A percentile compares a stretch with the other conserved stretches of the same genome.
These are phyloP conservation scores for Bruguiera gymnorhiza DNA, from an alignment of 345 rosid genomes.

Conservation along the genomic window DNA sequence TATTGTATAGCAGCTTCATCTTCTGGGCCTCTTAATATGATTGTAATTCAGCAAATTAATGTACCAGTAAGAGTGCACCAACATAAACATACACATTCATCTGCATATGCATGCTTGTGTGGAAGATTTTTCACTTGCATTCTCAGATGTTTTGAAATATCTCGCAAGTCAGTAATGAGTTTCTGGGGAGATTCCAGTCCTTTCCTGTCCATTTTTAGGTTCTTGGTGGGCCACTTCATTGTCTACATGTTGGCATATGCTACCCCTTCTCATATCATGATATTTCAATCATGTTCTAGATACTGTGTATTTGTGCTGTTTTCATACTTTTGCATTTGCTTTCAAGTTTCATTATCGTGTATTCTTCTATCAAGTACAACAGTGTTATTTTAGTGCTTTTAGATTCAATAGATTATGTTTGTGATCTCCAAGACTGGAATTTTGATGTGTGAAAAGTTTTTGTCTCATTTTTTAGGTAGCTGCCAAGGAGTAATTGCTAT, in stretches of 20 bases:
- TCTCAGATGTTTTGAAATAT: background rate
- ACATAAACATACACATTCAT: too few relatives aligned
- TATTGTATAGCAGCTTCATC: background rate
- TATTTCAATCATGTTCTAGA: background rate
- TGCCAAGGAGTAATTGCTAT: constrained; percentile 97
- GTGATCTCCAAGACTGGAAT: background rate
- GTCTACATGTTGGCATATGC: too few relatives aligned
- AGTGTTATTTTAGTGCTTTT: too few relatives aligned
- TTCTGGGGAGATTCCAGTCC: background rate
- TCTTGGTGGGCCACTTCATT: background rate
- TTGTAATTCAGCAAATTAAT: too few relatives aligned
- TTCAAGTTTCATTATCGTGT: too few relatives aligned
- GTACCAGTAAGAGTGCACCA: too few relatives aligned
- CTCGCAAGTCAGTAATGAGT: background rate
- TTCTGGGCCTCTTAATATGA: background rate
- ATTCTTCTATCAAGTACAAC: too few relatives aligned
- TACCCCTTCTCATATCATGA: background rate
- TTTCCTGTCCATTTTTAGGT: background rate
- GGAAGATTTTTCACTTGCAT: background rate
- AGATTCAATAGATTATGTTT: background rate
- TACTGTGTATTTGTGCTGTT: background rate
- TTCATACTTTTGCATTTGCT: too few relatives aligned
- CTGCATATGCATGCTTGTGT: too few relatives aligned
- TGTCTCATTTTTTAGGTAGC: constrained; percentile 55
- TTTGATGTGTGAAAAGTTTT: constrained; percentile 2